Conservation (phyloP, 1,284 basidiomycete genomes). For the Cystobasidium pallidum region DNA sequence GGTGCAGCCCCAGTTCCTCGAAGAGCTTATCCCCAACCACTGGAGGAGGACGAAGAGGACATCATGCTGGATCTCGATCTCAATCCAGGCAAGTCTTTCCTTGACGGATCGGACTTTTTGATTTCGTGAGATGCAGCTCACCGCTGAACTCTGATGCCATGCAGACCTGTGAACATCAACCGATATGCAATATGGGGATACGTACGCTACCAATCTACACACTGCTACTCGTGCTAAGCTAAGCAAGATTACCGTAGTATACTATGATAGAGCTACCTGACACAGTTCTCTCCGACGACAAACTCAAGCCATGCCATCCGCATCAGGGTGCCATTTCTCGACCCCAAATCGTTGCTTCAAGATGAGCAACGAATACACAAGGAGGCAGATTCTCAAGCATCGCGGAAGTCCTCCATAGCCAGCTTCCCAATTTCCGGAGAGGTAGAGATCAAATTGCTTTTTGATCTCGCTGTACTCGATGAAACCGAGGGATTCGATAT, state of each 20-base stretch:
- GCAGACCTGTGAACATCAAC: slow-evolving; percentile 1
- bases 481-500: slow-evolving; percentile 51
- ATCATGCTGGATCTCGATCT: slow-evolving; percentile 53
- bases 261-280: too few species aligned
- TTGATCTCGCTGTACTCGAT: slow-evolving; percentile 48
- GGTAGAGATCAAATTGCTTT: slow-evolving; percentile 47
- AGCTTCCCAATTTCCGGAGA: slow-evolving; percentile 43
- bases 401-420: slow-evolving; percentile 40
- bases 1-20: slow-evolving; percentile 41
- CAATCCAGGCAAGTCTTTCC: slow-evolving; percentile 48
- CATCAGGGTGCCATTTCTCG: slow-evolving; percentile 25
- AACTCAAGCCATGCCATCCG: slow-evolving; percentile 16
- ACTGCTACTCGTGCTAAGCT: too few species aligned
- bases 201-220: too few species aligned
- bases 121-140: background rate
- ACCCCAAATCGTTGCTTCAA: slow-evolving; percentile 28
- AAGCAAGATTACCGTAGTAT: too few species aligned
- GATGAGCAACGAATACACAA: slow-evolving; percentile 29
- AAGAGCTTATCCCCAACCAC: slow-evolving; percentile 38
- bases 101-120: too few species aligned
- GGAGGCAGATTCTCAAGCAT: slow-evolving; percentile 43
- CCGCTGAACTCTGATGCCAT: background rate
- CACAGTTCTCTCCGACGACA: background rate
- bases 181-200: too few species aligned
- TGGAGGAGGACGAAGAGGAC: slow-evolving; percentile 46